Percentiles rank a stretch among this genome's conserved stretches.
Conservation (phyloP, 306 rosid species). For the Dryas drummondii region DNA sequence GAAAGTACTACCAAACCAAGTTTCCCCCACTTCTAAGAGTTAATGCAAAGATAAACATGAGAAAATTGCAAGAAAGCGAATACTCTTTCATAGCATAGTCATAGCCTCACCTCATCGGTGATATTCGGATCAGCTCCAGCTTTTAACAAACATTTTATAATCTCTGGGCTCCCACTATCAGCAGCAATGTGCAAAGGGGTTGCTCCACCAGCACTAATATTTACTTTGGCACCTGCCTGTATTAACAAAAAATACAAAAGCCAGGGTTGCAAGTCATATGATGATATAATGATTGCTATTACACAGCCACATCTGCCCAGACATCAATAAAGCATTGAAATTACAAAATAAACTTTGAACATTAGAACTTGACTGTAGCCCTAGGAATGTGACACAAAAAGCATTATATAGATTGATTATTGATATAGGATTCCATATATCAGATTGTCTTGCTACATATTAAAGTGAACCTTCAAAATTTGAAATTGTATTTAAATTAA, state of each 20-base stretch:
- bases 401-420: too few relatives aligned
- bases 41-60: conserved; percentile 1
- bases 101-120: conserved; percentile 64
- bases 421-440: too few relatives aligned
- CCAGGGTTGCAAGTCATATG: conserved; percentile 1
- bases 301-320: neutral
- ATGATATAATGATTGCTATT: neutral
- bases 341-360: too few relatives aligned
- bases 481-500: too few relatives aligned
- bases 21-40: neutral
- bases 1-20: neutral
- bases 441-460: too few relatives aligned
- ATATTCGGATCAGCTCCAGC: conserved; percentile 89
- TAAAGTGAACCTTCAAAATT: too few relatives aligned
- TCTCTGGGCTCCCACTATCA: conserved; percentile 63
- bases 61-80: neutral
- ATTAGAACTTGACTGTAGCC: too few relatives aligned
- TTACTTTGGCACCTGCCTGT: conserved; percentile 86
- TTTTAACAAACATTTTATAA: conserved; percentile 62
- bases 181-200: conserved; percentile 92
- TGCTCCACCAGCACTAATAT: conserved; percentile 90
- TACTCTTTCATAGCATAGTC: neutral
- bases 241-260: conserved; percentile 29
- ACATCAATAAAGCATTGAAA: neutral
- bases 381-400: too few relatives aligned